Evolutionary conservation across 2,329 filamentous ascomycete genomes (phyloP).

Genomic region (Aspergillus sclerotialis): DNA sequence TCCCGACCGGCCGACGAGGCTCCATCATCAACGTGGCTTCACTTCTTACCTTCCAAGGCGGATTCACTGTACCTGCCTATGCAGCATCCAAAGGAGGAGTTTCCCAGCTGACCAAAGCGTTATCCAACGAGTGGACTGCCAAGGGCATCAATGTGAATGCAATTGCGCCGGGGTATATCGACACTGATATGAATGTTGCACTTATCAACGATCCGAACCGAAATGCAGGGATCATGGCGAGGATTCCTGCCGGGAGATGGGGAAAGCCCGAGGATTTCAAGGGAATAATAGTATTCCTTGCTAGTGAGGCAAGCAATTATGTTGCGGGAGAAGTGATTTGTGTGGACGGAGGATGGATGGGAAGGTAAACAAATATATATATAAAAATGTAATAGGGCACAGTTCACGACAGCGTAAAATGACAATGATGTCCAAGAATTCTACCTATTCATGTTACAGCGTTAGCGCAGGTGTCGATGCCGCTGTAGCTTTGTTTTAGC

Average conservation of each 20-base stretch:
- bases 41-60: slow-evolving; percentile 77
- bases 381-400: no score
- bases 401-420: no score
- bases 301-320: slow-evolving; percentile 69
- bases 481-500: no score
- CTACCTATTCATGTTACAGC: no score
- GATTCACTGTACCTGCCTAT: slow-evolving; percentile 82
- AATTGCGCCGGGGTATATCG: slow-evolving; percentile 84
- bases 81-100: slow-evolving; percentile 80
- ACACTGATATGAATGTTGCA: slow-evolving; percentile 89
- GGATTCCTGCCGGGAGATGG: slow-evolving; percentile 82
- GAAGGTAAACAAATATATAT: no score
- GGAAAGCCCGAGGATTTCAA: slow-evolving; percentile 81
- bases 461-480: no score
- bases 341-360: slow-evolving; percentile 93
- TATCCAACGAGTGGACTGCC: slow-evolving; percentile 80
- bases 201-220: slow-evolving; percentile 66
- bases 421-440: no score
- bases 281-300: slow-evolving; percentile 70
- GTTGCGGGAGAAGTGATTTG: slow-evolving; percentile 75
- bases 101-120: slow-evolving; percentile 73
- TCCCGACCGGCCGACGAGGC: slow-evolving; percentile 21
- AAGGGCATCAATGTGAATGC: slow-evolving; percentile 78
- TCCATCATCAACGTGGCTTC: slow-evolving; percentile 77
- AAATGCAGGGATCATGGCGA: slow-evolving; percentile 64